A percentile compares a stretch with the other conserved stretches of the same genome.
phyloP scores from a whole-genome alignment of 306 rosid species.

The Citrullus amarus region DNA sequence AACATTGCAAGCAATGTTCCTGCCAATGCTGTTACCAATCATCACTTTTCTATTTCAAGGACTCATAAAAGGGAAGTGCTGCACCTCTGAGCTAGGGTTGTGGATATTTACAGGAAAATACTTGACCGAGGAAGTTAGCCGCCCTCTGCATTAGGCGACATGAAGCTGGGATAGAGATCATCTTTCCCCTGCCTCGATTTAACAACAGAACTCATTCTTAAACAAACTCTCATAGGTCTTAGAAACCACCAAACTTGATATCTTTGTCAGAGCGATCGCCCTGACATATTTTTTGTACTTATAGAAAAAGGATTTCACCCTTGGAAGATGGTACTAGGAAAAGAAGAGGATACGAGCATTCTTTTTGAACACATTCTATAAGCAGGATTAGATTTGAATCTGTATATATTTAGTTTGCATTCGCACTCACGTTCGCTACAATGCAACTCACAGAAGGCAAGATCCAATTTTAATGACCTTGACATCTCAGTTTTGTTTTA shows the following conservation, averaged over 20 bases:
- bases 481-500: neutral
- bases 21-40: constrained; percentile 17
- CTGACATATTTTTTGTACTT: neutral
- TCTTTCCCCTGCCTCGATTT: neutral
- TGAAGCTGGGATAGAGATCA: neutral
- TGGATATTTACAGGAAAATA: constrained; percentile 8
- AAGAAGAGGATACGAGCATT: neutral
- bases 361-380: neutral
- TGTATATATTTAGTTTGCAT: constrained; percentile 5
- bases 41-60: constrained; percentile 8
- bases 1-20: constrained; percentile 24
- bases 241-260: neutral
- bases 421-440: neutral
- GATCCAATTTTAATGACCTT: neutral
- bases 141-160: neutral
- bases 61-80: constrained; percentile 19
- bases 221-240: neutral
- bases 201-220: neutral
- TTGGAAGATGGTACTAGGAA: constrained; percentile 5
- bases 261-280: neutral
- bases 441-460: neutral
- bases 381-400: constrained; percentile 4
- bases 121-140: neutral
- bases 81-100: constrained; percentile 24
- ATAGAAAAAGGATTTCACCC: neutral